Percentiles rank a stretch among this genome's conserved stretches.
These are phyloP conservation scores for Verticillium alfalfae DNA, from an alignment of 2,329 filamentous ascomycete genomes.

Conservation along the genomic window DNA sequence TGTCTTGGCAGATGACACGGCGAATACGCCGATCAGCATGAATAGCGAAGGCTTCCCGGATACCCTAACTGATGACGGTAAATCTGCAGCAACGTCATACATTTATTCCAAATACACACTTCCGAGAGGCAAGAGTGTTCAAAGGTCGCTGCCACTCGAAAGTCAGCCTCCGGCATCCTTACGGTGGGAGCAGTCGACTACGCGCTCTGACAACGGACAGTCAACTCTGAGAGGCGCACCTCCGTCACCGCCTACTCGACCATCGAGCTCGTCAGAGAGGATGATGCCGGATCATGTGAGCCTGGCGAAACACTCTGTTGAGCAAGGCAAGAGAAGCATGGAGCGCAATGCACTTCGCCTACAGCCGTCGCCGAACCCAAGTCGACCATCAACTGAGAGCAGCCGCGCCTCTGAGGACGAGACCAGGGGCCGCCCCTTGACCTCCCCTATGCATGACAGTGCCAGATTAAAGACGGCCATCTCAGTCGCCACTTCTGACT, in stretches of 20 bases:
- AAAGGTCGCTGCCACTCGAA: constrained; percentile 61
- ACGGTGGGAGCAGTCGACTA: constrained; percentile 55
- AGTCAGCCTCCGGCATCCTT: constrained; percentile 46
- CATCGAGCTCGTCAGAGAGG: constrained; percentile 48
- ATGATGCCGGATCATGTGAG: constrained; percentile 30
- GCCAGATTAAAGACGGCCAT: constrained; percentile 36
- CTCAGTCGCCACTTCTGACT: constrained; percentile 46
- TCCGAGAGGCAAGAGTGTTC: constrained; percentile 74
- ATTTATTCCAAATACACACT: constrained; percentile 81
- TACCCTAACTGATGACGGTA: constrained; percentile 34
- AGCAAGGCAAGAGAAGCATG: constrained; percentile 44
- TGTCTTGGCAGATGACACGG: constrained; percentile 57
- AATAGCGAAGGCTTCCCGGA: constrained; percentile 64
- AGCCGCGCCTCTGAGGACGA: constrained; percentile 42
- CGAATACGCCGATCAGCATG: constrained; percentile 67
- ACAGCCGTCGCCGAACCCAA: constrained; percentile 37
- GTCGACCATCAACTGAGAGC: constrained; percentile 38
- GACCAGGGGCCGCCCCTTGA: constrained; percentile 38
- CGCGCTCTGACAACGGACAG: constrained; percentile 34
- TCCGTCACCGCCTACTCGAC: constrained; percentile 56
- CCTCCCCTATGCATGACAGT: constrained; percentile 30
- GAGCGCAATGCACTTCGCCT: constrained; percentile 32
- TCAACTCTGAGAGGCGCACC: constrained; percentile 41
- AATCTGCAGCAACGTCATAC: constrained; percentile 62
- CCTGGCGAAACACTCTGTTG: constrained; percentile 39